Base-by-base conservation (phyloP, 495 filamentous ascomycete genomes). In the Penicillium cinerascens region DNA sequence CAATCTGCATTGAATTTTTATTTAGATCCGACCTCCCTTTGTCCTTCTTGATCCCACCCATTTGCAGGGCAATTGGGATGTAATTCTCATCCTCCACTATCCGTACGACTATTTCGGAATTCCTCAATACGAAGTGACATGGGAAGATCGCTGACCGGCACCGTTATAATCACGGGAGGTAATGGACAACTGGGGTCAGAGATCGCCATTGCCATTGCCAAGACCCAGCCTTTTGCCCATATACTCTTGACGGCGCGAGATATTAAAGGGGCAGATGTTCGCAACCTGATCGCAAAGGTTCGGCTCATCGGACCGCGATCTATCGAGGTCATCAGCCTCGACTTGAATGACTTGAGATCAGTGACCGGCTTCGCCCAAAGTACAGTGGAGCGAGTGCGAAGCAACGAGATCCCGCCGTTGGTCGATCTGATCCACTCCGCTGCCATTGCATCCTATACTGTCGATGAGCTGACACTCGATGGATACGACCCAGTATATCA, bases 141-240 rank as follows among this genome's bases (percentile, higher is more conserved):
- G 72, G 67, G 63, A 27, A 71, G 65, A 57, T 63, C 70, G 49
- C 66, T 75, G 15, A 58, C 60, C 23, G 70, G 69, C 33, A 75
- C 72, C 11, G 72, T 72, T 8, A 68, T 75, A 26, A 72, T 75
- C 36, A 75, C 72, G 26, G 72, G 70, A n/a, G 70, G 65, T 20
- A 71, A 66, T 61, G 72, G 72, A 11, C 52, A 46, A 2, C 55
- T 75, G 23, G 69, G 70, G n/a, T 72, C 72, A 25, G 67, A 67
- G 51, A 68, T 73, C 46, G 70, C 72, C 36, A 45, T 72, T 29
- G 61, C 67, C 25, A 72, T 75, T 42, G 72, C 70, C 23, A 71
- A 69, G 51, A 61, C 65, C 15, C 69, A 72, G 38, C 70, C 70
- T 10, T 70, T 69, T 44, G 64, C 67, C 1, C 72, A 75, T 47